Evolutionary conservation across 2,329 filamentous ascomycete species (phyloP), one percentile per base, ranked within the genome.

Genomic region (Tolypocladium endophyticum): DNA sequence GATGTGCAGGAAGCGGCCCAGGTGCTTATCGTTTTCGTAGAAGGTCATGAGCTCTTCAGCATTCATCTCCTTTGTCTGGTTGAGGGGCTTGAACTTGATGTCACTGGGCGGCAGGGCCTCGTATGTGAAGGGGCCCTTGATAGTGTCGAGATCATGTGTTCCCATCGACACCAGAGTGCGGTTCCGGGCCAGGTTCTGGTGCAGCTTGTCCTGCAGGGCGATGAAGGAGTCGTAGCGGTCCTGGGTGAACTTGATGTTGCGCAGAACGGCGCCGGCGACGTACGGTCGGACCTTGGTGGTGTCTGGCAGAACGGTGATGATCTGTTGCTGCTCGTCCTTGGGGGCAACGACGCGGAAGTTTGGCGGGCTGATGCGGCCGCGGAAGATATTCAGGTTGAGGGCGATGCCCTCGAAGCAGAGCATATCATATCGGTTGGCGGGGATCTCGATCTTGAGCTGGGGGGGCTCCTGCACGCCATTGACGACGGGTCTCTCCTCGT

Each of bases 181-280:
- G 75, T 97, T 90, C 63, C 94, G 86, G 56, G 94, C 95, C 65
- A 99, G 79, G 72, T 99, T 99, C 73, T 93, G 89, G 78, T 99
- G 94, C 55, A 99, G 84, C 79, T 99, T 99, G 78, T 99, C 95
- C 78, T 99, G 94, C 55, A 99, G 83, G 60, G 88, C 85, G 72
- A 99, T 99, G 88, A 99, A 99, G 70, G 92, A 97, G 67, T 96
- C 90, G 74, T 99, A 99, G 65, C 89, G 84, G 66, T 87, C 90
- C 78, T 94, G 83, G 67, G 90, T 92, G 81, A 99, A 97, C 70
- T 87, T 91, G 79, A 99, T 83, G 72, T 92, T 90, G 66, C 94
- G 87, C 63, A 99, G 79, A 65, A 99, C 89, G 55, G 93, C 92
- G 62, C 89, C 92, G 20, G 93, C 90, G 64, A 96, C 89, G 65